Conservation (phyloP, 2,329 filamentous ascomycete genomes). For the Cadophora luteo-olivacea region DNA sequence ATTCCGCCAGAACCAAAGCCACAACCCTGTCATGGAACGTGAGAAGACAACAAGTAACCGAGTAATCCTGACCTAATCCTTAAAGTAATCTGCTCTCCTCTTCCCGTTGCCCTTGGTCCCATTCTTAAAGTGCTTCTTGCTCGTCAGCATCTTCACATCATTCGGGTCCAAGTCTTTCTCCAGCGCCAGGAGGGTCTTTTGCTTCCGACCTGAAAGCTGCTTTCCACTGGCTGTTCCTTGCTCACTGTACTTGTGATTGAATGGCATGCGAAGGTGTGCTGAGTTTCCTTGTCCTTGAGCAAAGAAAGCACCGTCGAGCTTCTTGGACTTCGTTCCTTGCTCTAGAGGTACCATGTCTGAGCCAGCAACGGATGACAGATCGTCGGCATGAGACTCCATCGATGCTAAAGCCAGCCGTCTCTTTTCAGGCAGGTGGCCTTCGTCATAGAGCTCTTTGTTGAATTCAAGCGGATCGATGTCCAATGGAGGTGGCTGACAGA, state of each 20-base stretch:
- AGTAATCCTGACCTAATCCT: conserved; percentile 35
- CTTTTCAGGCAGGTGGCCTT: conserved; percentile 81
- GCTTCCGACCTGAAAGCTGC: conserved; percentile 82
- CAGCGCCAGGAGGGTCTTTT: conserved; percentile 78
- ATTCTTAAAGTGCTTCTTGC: conserved; percentile 97
- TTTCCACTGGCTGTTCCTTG: conserved; percentile 72
- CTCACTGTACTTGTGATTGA: conserved; percentile 87
- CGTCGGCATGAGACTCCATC: conserved; percentile 44
- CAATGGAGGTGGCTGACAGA: conserved; percentile 83
- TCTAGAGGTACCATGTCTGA: conserved; percentile 59
- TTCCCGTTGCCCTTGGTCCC: conserved; percentile 64
- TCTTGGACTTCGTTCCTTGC: conserved; percentile 75
- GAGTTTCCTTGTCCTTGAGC: conserved; percentile 64
- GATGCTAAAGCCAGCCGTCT: conserved; percentile 70
- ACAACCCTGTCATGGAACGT: not conserved
- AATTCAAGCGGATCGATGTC: conserved; percentile 77
- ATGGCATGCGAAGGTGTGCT: conserved; percentile 78
- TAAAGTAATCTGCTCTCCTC: conserved; percentile 46
- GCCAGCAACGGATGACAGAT: conserved; percentile 48
- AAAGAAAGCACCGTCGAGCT: conserved; percentile 91
- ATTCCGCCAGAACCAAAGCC: conserved; percentile 14
- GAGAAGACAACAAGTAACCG: conserved; percentile 6
- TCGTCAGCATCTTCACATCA: conserved; percentile 68
- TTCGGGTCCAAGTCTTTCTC: conserved; percentile 85
- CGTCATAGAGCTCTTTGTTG: conserved; percentile 88